These are phyloP conservation scores for Spathaspora hagerdaliae DNA, from an alignment of 805 yeast genomes.

Conservation along the genomic window DNA sequence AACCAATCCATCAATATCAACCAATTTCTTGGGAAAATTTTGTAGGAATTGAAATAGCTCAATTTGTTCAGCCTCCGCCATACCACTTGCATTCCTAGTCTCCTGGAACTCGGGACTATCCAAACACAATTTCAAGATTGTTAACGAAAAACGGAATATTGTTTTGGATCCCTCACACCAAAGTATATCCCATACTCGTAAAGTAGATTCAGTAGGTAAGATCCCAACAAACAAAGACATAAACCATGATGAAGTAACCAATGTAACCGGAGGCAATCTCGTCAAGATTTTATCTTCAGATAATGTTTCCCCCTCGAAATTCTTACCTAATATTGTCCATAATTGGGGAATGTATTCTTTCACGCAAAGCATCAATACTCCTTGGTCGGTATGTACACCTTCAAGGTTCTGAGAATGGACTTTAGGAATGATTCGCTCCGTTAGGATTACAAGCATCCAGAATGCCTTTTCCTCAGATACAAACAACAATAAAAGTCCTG, in stretches of 20 bases:
- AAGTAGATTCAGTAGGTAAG: slow-evolving; percentile 81
- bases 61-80: slow-evolving; percentile 36
- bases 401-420: slow-evolving; percentile 86
- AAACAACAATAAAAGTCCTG: slow-evolving; percentile 79
- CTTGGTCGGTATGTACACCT: slow-evolving; percentile 94
- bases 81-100: slow-evolving; percentile 13
- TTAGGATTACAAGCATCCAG: slow-evolving; percentile 93
- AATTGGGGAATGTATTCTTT: slow-evolving; percentile 79
- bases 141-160: slow-evolving; percentile 75
- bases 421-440: slow-evolving; percentile 82
- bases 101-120: slow-evolving; percentile 56
- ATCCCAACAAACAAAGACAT: slow-evolving; percentile 95
- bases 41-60: slow-evolving; percentile 80
- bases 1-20: slow-evolving; percentile 67
- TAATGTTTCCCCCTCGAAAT: slow-evolving; percentile 35
- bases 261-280: slow-evolving; percentile 82
- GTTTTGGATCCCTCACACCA: slow-evolving; percentile 91
- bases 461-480: slow-evolving; percentile 88
- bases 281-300: slow-evolving; percentile 53
- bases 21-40: slow-evolving; percentile 65
- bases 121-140: slow-evolving; percentile 66
- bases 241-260: slow-evolving; percentile 96
- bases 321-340: slow-evolving; percentile 54
- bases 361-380: slow-evolving; percentile 83
- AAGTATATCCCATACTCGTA: slow-evolving; percentile 91